These are phyloP conservation scores for Cardamine resedifolia DNA, from an alignment of 345 rosid species.

Conservation along the genomic window DNA sequence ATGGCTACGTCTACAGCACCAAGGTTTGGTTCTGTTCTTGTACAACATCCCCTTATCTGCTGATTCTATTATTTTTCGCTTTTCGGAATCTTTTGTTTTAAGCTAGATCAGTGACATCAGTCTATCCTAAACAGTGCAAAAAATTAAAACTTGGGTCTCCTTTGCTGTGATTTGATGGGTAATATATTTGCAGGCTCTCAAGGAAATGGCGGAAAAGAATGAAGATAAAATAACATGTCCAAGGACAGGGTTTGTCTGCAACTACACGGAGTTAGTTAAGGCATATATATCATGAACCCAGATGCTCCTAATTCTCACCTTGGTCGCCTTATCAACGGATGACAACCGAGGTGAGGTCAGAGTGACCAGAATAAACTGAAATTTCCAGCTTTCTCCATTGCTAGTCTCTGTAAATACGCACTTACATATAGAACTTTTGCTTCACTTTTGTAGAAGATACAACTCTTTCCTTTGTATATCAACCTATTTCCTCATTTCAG, in stretches of 20 bases:
- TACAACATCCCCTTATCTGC: neutral
- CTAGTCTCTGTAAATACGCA: constrained; percentile 31
- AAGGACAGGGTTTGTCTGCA: constrained; percentile 65
- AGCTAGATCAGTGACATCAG: constrained; percentile 6
- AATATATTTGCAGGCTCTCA: constrained; percentile 65
- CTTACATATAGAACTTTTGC: constrained; percentile 15
- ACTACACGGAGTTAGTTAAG: constrained; percentile 72
- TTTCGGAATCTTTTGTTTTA: constrained; percentile 1
- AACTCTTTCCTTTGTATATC: constrained; percentile 32
- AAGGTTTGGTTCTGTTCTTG: constrained; percentile 53
- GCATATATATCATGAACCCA: constrained; percentile 72
- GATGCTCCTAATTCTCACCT: constrained; percentile 19
- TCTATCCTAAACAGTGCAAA: neutral
- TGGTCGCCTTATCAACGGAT: constrained; percentile 17
- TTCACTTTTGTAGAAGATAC: constrained; percentile 21
- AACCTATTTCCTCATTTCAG: constrained; percentile 19
- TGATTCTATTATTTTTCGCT: neutral
- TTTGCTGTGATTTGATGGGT: neutral
- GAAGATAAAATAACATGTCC: constrained; percentile 82
- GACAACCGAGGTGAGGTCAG: constrained; percentile 25
- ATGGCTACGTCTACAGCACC: constrained; percentile 90
- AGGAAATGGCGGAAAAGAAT: constrained; percentile 86
- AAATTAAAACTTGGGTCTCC: neutral
- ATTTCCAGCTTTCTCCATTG: constrained; percentile 27
- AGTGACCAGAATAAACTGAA: constrained; percentile 18